phyloP scores from a whole-genome alignment of 768 basidiomycete genomes.

The Rhodotorula paludigena region DNA sequence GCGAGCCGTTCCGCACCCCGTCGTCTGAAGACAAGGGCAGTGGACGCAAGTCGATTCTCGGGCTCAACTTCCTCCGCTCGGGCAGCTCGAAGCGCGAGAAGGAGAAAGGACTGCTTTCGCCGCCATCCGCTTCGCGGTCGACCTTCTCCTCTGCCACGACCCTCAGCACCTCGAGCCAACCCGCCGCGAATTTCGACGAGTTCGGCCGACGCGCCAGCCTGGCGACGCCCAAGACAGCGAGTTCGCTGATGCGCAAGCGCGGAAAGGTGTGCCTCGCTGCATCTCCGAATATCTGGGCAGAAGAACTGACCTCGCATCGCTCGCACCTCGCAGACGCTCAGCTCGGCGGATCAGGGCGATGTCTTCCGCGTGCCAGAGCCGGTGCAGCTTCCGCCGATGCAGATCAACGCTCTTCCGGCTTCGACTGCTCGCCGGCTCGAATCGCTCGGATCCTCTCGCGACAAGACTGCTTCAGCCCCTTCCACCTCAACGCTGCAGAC shows the following conservation, averaged over 20 bases:
- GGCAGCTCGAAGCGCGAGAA: slow-evolving; percentile 36
- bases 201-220: slow-evolving; percentile 49
- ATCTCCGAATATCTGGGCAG: neutral
- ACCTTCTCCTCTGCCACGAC: too few species aligned
- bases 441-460: slow-evolving; percentile 49
- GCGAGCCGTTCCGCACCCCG: slow-evolving; percentile 55
- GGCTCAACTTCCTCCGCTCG: slow-evolving; percentile 42
- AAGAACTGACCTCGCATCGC: neutral
- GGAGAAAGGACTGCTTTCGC: slow-evolving; percentile 29
- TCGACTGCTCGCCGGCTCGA: slow-evolving; percentile 79
- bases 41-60: slow-evolving; percentile 45
- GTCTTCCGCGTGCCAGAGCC: slow-evolving; percentile 59
- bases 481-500: slow-evolving; percentile 10
- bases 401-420: slow-evolving; percentile 75
- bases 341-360: slow-evolving; percentile 58
- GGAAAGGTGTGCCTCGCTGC: slow-evolving; percentile 64
- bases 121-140: slow-evolving; percentile 5
- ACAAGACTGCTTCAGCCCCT: slow-evolving; percentile 4
- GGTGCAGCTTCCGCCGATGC: slow-evolving; percentile 74
- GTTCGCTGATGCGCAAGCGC: slow-evolving; percentile 77
- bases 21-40: slow-evolving; percentile 31
- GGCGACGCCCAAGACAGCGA: slow-evolving; percentile 63
- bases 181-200: slow-evolving; percentile 18
- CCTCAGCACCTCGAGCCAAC: too few species aligned
- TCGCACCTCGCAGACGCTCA: slow-evolving; percentile 8